Evolutionary conservation across 2,329 filamentous ascomycete species (phyloP).

Genomic region (Hirsutella thompsonii): DNA sequence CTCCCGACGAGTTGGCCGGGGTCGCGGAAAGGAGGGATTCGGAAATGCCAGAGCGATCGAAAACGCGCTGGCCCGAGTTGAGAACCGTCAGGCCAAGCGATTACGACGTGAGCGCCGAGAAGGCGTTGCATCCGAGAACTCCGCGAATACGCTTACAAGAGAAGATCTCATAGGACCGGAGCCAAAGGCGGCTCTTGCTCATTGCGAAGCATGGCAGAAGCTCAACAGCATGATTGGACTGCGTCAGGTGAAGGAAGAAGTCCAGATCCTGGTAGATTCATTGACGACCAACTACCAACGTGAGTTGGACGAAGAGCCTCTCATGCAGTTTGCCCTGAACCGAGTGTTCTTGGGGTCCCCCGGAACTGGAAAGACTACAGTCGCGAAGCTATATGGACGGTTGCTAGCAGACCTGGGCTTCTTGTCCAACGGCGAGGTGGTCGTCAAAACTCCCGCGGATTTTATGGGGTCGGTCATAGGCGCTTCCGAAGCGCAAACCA

Average conservation of each 20-base stretch:
- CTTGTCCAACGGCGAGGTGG: conserved; percentile 56
- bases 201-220: conserved; percentile 41
- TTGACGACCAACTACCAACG: conserved; percentile 51
- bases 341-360: conserved; percentile 58
- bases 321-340: conserved; percentile 51
- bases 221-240: conserved; percentile 49
- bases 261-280: conserved; percentile 45
- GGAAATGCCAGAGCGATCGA: conserved; percentile 61
- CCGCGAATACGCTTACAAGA: conserved; percentile 45
- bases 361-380: conserved; percentile 65
- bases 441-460: conserved; percentile 61
- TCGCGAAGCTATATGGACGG: conserved; percentile 58
- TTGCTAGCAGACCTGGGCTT: conserved; percentile 57
- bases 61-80: conserved; percentile 42
- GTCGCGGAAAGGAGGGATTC: conserved; percentile 53
- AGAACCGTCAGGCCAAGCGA: conserved; percentile 44
- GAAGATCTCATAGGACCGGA: conserved; percentile 63
- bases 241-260: conserved; percentile 45
- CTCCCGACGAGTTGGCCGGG: conserved; percentile 44
- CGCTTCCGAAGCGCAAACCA: conserved; percentile 57
- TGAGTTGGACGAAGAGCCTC: conserved; percentile 47
- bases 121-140: conserved; percentile 35
- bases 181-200: conserved; percentile 36
- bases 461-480: conserved; percentile 55
- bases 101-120: conserved; percentile 31